Evolutionary conservation across 2,329 filamentous ascomycete species (phyloP).

Genomic region (Venturia aucupariae): DNA sequence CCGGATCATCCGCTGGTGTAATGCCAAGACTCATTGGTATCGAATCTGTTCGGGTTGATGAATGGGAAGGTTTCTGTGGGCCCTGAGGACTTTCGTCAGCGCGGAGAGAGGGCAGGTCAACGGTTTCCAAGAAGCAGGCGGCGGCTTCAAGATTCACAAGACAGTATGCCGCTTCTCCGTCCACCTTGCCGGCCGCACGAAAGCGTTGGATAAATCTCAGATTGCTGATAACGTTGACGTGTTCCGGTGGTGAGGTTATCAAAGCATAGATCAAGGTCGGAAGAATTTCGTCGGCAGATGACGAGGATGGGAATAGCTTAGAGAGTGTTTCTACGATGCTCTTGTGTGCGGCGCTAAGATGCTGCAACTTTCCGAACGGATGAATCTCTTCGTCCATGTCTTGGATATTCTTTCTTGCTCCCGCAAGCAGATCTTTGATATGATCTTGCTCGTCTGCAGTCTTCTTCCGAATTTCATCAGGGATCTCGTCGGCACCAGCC

Average conservation of each 20-base stretch:
- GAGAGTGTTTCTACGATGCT: constrained; percentile 82
- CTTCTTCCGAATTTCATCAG: constrained; percentile 47
- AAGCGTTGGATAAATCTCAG: constrained; percentile 92
- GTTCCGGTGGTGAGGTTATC: constrained; percentile 79
- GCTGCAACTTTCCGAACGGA: constrained; percentile 82
- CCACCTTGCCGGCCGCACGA: constrained; percentile 72
- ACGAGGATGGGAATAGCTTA: constrained; percentile 57
- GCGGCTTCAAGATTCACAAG: constrained; percentile 92
- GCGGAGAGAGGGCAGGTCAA: constrained; percentile 81
- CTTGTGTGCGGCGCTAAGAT: constrained; percentile 82
- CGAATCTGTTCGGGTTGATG: constrained; percentile 31
- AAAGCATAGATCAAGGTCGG: constrained; percentile 94
- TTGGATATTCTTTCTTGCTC: constrained; percentile 57
- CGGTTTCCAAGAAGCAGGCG: constrained; percentile 88
- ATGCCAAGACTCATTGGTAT: constrained; percentile 33
- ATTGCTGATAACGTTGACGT: constrained; percentile 86
- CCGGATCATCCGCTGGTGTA: constrained; percentile 26
- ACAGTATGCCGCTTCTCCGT: constrained; percentile 92
- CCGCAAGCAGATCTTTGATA: constrained; percentile 62
- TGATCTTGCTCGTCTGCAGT: constrained; percentile 47
- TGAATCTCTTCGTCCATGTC: constrained; percentile 82
- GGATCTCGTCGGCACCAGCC: constrained; percentile 41
- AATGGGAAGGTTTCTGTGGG: constrained; percentile 42
- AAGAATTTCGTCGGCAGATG: constrained; percentile 93
- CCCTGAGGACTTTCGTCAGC: constrained; percentile 67